A percentile compares a stretch with the other conserved stretches of the same genome.
Conservation (phyloP, 2,329 filamentous ascomycete species). For the Lachnellula subtilissima region DNA sequence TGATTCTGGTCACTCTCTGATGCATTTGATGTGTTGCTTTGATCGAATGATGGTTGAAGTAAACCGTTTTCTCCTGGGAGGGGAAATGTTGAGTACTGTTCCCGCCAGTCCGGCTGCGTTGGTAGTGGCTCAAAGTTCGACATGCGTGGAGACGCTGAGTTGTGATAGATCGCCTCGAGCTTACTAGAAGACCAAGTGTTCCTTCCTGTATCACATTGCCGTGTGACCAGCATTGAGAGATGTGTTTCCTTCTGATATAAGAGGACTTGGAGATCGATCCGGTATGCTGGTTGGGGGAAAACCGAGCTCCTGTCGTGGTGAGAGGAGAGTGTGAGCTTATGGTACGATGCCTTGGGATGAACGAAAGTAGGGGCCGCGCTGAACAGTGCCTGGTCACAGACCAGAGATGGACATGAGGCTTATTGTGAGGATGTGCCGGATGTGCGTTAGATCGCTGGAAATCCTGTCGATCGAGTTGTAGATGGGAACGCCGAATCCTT, state of each 20-base stretch:
- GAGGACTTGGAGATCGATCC: conserved; percentile 16
- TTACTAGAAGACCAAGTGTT: conserved; percentile 35
- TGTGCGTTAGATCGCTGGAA: conserved; percentile 8
- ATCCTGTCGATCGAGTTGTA: conserved; percentile 12
- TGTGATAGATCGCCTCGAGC: conserved; percentile 31
- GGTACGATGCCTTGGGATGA: conserved; percentile 25
- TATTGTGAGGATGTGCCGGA: conserved; percentile 21
- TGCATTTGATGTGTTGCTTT: conserved; percentile 21
- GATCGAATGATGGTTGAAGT: conserved; percentile 26
- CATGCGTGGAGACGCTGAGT: conserved; percentile 33
- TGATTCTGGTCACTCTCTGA: conserved; percentile 19
- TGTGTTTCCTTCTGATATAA: conserved; percentile 20
- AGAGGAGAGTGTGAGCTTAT: conserved; percentile 4
- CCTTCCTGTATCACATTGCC: conserved; percentile 34
- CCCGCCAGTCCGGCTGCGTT: conserved; percentile 34
- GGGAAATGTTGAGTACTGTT: conserved; percentile 31
- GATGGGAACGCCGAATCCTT: conserved; percentile 15
- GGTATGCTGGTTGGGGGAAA: conserved; percentile 1
- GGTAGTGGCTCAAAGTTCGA: conserved; percentile 33
- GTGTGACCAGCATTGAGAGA: conserved; percentile 35
- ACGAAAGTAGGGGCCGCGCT: conserved; percentile 28
- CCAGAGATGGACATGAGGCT: conserved; percentile 25
- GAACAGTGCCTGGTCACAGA: conserved; percentile 26
- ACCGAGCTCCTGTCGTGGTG: conserved; percentile 2
- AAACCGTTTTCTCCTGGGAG: conserved; percentile 27